phyloP scores from a whole-genome alignment of 352 stramenopile genomes.

The Pythium plurisporium region DNA sequence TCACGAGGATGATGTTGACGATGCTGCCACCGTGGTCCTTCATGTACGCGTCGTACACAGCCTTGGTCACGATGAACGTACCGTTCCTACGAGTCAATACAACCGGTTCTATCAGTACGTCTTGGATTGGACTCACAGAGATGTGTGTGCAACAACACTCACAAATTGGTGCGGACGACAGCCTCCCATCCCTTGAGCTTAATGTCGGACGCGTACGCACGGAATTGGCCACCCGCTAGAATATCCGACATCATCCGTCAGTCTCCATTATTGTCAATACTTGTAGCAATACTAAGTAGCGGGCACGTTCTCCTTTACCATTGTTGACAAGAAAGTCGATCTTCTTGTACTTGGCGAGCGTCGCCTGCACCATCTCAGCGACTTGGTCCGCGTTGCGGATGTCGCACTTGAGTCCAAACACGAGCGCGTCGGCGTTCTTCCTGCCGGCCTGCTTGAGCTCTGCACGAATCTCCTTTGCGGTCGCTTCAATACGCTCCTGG shows the following conservation, averaged over 20 bases:
- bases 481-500: conserved; percentile 49
- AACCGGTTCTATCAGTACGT: no score
- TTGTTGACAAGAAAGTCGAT: conserved; percentile 94
- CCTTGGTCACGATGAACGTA: conserved; percentile 91
- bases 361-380: conserved; percentile 31
- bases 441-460: conserved; percentile 35
- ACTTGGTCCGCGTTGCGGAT: conserved; percentile 70
- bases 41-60: conserved; percentile 92
- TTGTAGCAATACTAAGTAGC: no score
- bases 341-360: conserved; percentile 71
- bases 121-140: no score
- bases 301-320: conserved; percentile 48
- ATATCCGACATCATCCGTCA: not conserved
- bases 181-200: conserved; percentile 89
- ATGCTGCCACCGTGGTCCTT: conserved; percentile 91
- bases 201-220: conserved; percentile 84
- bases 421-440: conserved; percentile 34
- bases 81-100: no score
- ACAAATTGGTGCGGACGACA: conserved; percentile 92
- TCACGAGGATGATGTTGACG: conserved; percentile 94
- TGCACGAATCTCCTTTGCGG: conserved; percentile 51
- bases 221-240: conserved; percentile 90
- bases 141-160: no score
- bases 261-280: no score
- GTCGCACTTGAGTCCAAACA: conserved; percentile 62